These are phyloP conservation scores for Trypanosoma vivax DNA, from an alignment of 208 protist species.

Conservation along the genomic window DNA sequence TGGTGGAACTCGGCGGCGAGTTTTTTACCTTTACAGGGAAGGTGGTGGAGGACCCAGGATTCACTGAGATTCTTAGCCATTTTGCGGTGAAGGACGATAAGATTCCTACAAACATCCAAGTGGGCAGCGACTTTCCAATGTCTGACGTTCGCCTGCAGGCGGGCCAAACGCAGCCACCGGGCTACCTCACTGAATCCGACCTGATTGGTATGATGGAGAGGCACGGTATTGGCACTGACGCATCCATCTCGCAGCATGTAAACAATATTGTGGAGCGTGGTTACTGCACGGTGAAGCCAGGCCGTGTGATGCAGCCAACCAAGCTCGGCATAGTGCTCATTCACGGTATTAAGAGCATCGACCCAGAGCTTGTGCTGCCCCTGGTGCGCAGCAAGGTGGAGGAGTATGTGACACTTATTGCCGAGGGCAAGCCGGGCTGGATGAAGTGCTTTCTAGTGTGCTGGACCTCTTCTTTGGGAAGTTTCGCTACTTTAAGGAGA, in stretches of 20 bases:
- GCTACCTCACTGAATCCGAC: conserved; percentile 96
- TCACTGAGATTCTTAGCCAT: conserved; percentile 81
- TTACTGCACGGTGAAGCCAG: conserved; percentile 84
- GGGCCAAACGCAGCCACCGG: conserved; percentile 88
- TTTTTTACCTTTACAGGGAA: conserved; percentile 67
- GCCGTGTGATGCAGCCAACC: conserved; percentile 88
- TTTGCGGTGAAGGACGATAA: conserved; percentile 63
- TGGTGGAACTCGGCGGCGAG: conserved; percentile 74
- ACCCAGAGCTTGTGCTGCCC: conserved; percentile 91
- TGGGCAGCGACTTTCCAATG: conserved; percentile 71
- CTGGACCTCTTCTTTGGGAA: conserved; percentile 85
- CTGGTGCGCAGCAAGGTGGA: conserved; percentile 90
- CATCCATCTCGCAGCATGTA: conserved; percentile 98
- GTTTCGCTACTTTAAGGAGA: conserved; percentile 87
- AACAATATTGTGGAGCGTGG: conserved; percentile 92
- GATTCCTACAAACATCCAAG: conserved; percentile 54
- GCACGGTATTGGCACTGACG: conserved; percentile 98
- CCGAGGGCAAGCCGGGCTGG: conserved; percentile 80
- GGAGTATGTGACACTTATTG: conserved; percentile 89
- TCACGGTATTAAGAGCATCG: conserved; percentile 91
- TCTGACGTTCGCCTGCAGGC: conserved; percentile 69
- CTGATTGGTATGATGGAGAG: conserved; percentile 97
- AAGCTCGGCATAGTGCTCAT: conserved; percentile 91
- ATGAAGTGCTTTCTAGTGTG: conserved; percentile 76
- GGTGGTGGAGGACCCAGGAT: conserved; percentile 76